Evolutionary conservation across 2,329 filamentous ascomycete species (phyloP), one percentile per base, ranked within the genome.

Genomic region (Ploettnerulaceae sp.): DNA sequence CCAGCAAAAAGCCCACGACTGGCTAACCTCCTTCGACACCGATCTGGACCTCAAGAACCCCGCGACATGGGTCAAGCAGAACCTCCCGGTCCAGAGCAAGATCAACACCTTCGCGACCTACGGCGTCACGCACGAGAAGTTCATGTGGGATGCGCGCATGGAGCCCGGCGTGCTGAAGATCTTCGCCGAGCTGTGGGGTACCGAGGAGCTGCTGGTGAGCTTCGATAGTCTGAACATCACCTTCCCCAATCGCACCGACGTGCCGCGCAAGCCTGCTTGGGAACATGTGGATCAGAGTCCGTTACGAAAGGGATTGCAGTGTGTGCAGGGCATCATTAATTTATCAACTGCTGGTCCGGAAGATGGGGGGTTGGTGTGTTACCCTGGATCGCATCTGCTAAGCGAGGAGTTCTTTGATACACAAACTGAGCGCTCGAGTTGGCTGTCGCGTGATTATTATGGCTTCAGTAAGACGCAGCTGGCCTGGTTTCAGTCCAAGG

Each of bases 91-190:
- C 7, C 68, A 72, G 55, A 71, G 66, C 53, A 69, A 73, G 53
- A 74, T 73, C 59, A 71, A 72, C 26, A 74, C 74, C 64, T 69
- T 69, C 51, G 60, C 70, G 20, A 58, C 64, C 24, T 76, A 76
- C 40, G 71, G 65, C 0, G 67, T 71, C 64, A 26, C 43, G 8
- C 68, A 71, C 50, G 69, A 71, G 53, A 62, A 63, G 26, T 69
- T 68, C 42, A 63, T 68, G 39, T 71, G 69, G 68, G 64, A 59
- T 5, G 60, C 64, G 8, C 61, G 67, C 3, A 55, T 58, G 17
- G 67, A 71, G 49, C 67, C 66, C 0, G 64, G 59, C 7, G 61
- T 71, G 1, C n/a, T 70, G 11, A 64, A 65, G 4, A 55, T 60
- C 3, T 68, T 67, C 35, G 55, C 50, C 7, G 59, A 54, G 14